phyloP scores from a whole-genome alignment of 2,329 filamentous ascomycete species.

The Aureobasidium lini region DNA sequence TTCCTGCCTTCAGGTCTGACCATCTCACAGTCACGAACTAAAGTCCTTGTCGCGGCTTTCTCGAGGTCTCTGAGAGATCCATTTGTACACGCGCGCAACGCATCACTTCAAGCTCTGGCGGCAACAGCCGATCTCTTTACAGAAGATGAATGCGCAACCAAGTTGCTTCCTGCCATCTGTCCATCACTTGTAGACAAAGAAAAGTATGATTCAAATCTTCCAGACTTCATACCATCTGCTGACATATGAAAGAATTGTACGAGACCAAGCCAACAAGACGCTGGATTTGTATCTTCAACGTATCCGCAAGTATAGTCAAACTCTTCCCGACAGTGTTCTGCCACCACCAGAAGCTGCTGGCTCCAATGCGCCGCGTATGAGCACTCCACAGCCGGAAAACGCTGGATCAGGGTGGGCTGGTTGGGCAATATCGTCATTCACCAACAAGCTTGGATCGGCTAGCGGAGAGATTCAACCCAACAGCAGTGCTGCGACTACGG shows the following conservation, averaged over 20 bases:
- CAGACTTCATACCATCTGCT: background rate
- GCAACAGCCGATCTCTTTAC: slow-evolving; percentile 81
- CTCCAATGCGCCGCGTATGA: slow-evolving; percentile 61
- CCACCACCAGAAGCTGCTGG: slow-evolving; percentile 54
- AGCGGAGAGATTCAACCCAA: slow-evolving; percentile 75
- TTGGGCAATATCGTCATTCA: slow-evolving; percentile 98
- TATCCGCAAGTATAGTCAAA: slow-evolving; percentile 67
- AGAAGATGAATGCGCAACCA: slow-evolving; percentile 80
- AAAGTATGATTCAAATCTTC: slow-evolving; percentile 45
- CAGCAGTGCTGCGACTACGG: slow-evolving; percentile 49
- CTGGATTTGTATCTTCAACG: slow-evolving; percentile 78
- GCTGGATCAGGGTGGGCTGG: slow-evolving; percentile 66
- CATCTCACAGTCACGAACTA: slow-evolving; percentile 58
- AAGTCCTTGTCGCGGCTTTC: slow-evolving; percentile 90
- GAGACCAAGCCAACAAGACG: slow-evolving; percentile 85
- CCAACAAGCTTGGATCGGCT: slow-evolving; percentile 80
- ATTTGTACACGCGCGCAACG: slow-evolving; percentile 89
- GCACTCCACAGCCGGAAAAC: slow-evolving; percentile 61
- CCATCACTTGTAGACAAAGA: slow-evolving; percentile 88
- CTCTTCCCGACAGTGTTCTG: slow-evolving; percentile 72
- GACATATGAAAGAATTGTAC: slow-evolving; percentile 52
- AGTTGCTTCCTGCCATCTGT: slow-evolving; percentile 76
- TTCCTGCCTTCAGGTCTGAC: slow-evolving; percentile 20
- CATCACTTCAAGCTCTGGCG: slow-evolving; percentile 73
- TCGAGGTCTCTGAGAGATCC: slow-evolving; percentile 82